Base-by-base conservation (phyloP, 2,329 filamentous ascomycete genomes). In the Fusarium pseudoanthophilum region DNA sequence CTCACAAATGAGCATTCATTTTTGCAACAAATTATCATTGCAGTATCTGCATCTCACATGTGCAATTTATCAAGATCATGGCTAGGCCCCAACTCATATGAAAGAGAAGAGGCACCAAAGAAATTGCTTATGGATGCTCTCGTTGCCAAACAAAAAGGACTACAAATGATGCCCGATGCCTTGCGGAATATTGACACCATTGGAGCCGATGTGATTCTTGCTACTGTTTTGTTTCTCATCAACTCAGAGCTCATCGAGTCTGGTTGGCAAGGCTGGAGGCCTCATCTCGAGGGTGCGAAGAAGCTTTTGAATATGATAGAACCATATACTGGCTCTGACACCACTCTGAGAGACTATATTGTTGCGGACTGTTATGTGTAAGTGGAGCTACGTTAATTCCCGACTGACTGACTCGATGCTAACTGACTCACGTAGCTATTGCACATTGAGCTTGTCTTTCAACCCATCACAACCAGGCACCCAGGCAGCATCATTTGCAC, bases 161-260 rank as follows among this genome's bases (percentile, higher is more conserved):
- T 86, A 16, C 76, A 77, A 7, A 78, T 85, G 32, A 83, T 87
- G 73, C 80, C 79, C 15, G 59, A 72, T 7, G 84, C 84, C 3
- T 65, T 87, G 7, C 78, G 81, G 42, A 74, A 82, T 28, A 77
- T 84, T 18, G 79, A 81, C 7, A 75, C 79, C 1, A 78, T 80
- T 4, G 81, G 80, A 58, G 80, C 79, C 20, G 83, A 85, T 48
- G 79, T 84, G 6, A 78, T 86, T 15, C 80, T 87, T 6, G 83
- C 85, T 10, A 83, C 85, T 4, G 83, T 85, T 8, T 78, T 87
- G 13, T 87, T 87, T 76, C 84, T 87, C 66, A 80, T 87, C 77
- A 85, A 87, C 64, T 79, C 87, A 21, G 84, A 87, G 73, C 79
- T 87, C 34, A 84, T 87, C 45, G 85, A 87, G 75, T 85, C 84